Conservation (phyloP, 345 rosid species). For the Odontarrhena argentea region DNA sequence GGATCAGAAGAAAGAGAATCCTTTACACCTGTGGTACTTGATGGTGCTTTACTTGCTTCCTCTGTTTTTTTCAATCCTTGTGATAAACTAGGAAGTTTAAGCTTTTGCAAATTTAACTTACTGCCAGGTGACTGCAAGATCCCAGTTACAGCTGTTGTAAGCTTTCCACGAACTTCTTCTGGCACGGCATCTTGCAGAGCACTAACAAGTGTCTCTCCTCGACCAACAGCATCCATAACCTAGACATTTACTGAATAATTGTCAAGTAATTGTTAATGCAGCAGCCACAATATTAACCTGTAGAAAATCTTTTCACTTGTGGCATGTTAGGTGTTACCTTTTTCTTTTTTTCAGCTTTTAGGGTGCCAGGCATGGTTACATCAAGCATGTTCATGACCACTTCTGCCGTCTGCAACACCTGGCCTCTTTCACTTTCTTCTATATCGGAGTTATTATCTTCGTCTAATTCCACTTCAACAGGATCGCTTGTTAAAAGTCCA, state of each 20-base stretch:
- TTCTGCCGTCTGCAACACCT: conserved; percentile 70
- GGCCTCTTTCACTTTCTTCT: conserved; percentile 60
- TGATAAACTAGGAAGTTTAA: conserved; percentile 51
- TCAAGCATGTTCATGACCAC: conserved; percentile 87
- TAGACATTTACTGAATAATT: conserved; percentile 47
- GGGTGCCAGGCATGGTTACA: conserved; percentile 69
- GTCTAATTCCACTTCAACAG: conserved; percentile 48
- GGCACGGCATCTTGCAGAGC: conserved; percentile 95
- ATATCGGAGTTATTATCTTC: conserved; percentile 46
- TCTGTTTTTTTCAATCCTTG: conserved; percentile 41
- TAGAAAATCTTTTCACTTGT: not conserved
- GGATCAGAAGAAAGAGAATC: conserved; percentile 48
- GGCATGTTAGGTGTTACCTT: conserved; percentile 54
- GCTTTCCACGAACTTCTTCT: conserved; percentile 88
- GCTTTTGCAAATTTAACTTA: conserved; percentile 53
- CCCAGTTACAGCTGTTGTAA: conserved; percentile 64
- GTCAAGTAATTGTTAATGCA: conserved; percentile 35
- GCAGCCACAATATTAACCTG: conserved; percentile 13
- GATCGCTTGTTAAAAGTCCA: conserved; percentile 39
- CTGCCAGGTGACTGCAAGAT: conserved; percentile 58
- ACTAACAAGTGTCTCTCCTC: conserved; percentile 79
- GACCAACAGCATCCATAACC: conserved; percentile 85
- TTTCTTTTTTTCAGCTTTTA: conserved; percentile 67
- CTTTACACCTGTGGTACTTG: conserved; percentile 40
- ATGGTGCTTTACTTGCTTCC: conserved; percentile 46